A percentile compares a stretch with the other conserved stretches of the same genome.
Evolutionary conservation across 768 basidiomycete genomes (phyloP).

Genomic region (Hygrophorus russula): DNA sequence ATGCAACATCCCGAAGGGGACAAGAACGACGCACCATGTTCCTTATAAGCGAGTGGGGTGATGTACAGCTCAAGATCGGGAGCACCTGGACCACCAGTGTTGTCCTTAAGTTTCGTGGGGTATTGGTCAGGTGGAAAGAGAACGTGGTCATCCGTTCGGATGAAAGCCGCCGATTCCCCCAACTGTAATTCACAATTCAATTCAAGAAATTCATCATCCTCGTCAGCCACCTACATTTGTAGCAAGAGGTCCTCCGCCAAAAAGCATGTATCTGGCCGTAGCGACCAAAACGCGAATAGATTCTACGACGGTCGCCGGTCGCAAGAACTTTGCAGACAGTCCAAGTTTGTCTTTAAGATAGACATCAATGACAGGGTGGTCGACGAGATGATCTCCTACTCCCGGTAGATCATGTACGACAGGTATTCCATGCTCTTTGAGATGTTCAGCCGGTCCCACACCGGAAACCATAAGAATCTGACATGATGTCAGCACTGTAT

Average conservation of each 20-base stretch:
- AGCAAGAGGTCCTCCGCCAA: constrained; percentile 38
- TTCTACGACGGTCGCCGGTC: constrained; percentile 19
- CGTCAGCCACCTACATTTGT: constrained; percentile 33
- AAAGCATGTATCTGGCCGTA: constrained; percentile 29
- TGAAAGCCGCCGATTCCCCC: constrained; percentile 48
- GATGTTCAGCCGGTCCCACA: constrained; percentile 53
- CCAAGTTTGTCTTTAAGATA: constrained; percentile 41
- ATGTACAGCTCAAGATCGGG: constrained; percentile 39
- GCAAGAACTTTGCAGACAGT: constrained; percentile 29
- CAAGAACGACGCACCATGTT: constrained; percentile 7
- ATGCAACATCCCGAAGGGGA: neutral
- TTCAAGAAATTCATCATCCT: too few relatives aligned
- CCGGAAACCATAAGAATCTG: constrained; percentile 68
- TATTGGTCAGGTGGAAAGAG: constrained; percentile 31
- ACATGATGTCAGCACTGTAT: neutral
- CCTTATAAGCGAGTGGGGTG: constrained; percentile 32
- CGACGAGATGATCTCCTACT: constrained; percentile 64
- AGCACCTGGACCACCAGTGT: constrained; percentile 30
- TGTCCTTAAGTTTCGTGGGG: constrained; percentile 28
- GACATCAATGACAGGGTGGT: constrained; percentile 54
- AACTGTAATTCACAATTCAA: constrained; percentile 17
- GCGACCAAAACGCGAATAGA: constrained; percentile 18
- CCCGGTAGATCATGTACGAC: constrained; percentile 54
- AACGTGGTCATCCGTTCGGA: constrained; percentile 40
- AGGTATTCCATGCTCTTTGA: constrained; percentile 41